phyloP scores from a whole-genome alignment of 2,329 filamentous ascomycete species.

The Colletotrichum endophyticum region DNA sequence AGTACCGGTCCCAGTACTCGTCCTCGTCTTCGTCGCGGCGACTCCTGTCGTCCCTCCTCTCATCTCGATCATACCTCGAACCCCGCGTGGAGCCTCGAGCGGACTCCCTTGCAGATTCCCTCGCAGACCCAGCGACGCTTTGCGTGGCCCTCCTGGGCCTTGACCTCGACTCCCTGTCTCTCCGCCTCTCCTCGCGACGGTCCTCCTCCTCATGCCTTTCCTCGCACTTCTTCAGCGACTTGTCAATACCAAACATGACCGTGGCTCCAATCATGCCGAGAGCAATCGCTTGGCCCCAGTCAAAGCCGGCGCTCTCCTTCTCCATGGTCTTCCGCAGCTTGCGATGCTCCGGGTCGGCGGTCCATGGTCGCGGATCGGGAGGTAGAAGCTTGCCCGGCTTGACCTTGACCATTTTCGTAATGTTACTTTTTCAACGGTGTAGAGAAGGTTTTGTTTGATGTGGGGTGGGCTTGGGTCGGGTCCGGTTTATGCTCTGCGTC shows the following conservation, averaged over 20 bases:
- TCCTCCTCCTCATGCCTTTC: conserved; percentile 19
- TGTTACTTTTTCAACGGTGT: neutral
- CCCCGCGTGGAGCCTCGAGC: neutral
- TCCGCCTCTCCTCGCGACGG: conserved; percentile 5
- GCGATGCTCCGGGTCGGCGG: conserved; percentile 42
- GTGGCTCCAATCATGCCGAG: conserved; percentile 40
- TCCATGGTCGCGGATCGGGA: conserved; percentile 37
- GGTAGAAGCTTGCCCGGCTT: conserved; percentile 23
- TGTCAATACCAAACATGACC: conserved; percentile 44
- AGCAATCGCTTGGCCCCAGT: conserved; percentile 43
- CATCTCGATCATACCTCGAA: neutral
- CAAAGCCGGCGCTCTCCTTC: conserved; percentile 41
- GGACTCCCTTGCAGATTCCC: neutral
- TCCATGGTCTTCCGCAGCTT: conserved; percentile 41
- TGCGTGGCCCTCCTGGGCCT: neutral
- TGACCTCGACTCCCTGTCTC: neutral
- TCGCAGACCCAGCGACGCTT: neutral
- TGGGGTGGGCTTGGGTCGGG: neutral
- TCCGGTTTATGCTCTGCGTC: neutral
- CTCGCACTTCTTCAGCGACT: conserved; percentile 35
- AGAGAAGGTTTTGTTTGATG: neutral
- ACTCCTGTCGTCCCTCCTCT: neutral
- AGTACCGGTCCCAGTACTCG: conserved; percentile 4
- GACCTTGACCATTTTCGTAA: conserved; percentile 9
- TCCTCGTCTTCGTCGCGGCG: neutral